A percentile compares a stretch with the other conserved stretches of the same genome.
These are phyloP conservation scores for Tolypocladium sp. DNA, from an alignment of 2,329 filamentous ascomycete genomes.

Conservation along the genomic window DNA sequence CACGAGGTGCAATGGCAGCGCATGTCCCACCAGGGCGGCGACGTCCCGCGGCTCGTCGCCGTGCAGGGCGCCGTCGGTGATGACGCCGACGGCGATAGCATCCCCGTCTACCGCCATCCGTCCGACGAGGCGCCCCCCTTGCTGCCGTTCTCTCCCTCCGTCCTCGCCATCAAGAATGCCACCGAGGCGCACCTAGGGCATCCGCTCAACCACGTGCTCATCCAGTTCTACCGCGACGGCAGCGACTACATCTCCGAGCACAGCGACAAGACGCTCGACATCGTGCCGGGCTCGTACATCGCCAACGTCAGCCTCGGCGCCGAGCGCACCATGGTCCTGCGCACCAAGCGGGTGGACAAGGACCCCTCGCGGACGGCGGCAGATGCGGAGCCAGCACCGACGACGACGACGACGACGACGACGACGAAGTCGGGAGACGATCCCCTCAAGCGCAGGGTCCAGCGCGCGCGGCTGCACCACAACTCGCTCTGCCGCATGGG, in stretches of 20 bases:
- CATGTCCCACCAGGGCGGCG: constrained; percentile 87
- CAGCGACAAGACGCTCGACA: constrained; percentile 93
- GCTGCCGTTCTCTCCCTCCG: constrained; percentile 63
- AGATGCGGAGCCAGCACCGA: neutral
- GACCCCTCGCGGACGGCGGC: constrained; percentile 15
- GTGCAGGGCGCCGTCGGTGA: constrained; percentile 66
- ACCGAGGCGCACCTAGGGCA: constrained; percentile 71
- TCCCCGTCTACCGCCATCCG: constrained; percentile 92
- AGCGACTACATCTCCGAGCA: constrained; percentile 93
- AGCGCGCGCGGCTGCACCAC: constrained; percentile 70
- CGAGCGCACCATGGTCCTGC: constrained; percentile 79
- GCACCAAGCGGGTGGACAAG: constrained; percentile 61
- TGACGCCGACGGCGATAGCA: constrained; percentile 58
- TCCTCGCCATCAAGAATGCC: constrained; percentile 56
- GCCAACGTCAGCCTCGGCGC: constrained; percentile 93
- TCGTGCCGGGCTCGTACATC: constrained; percentile 70
- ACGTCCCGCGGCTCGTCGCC: constrained; percentile 83
- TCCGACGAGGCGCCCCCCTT: constrained; percentile 79
- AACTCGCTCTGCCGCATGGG: constrained; percentile 85
- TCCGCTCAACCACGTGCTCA: constrained; percentile 79
- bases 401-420: constrained; percentile 6
- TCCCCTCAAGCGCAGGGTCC: constrained; percentile 37
- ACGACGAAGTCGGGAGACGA: neutral
- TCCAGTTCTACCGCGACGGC: constrained; percentile 86
- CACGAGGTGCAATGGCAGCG: constrained; percentile 77